Percentiles rank a stretch among this genome's conserved stretches.
These are phyloP conservation scores for Kalmusia sp. DNA, from an alignment of 2,329 filamentous ascomycete genomes.

Conservation along the genomic window DNA sequence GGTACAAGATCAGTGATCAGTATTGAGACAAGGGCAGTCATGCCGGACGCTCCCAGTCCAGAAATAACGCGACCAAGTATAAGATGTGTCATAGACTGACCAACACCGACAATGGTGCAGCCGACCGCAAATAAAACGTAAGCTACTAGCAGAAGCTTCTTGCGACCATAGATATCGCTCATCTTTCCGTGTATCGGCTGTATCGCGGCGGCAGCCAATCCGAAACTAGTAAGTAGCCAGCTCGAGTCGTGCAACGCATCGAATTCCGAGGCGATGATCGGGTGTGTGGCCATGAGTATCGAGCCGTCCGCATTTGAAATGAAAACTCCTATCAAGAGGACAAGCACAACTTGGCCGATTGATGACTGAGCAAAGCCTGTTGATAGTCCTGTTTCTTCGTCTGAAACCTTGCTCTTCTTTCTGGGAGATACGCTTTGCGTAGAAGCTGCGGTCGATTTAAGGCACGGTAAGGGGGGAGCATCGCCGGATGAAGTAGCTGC, in stretches of 20 bases:
- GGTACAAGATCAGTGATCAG: conserved; percentile 60
- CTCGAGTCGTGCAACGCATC: conserved; percentile 45
- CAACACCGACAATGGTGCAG: conserved; percentile 12
- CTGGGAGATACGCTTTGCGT: neutral
- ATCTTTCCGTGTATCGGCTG: conserved; percentile 51
- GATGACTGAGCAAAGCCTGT: neutral
- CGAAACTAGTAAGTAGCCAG: conserved; percentile 55
- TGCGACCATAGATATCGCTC: conserved; percentile 54
- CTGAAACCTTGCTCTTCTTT: neutral
- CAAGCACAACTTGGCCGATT: conserved; percentile 1
- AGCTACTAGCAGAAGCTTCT: conserved; percentile 44
- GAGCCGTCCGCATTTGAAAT: conserved; percentile 69
- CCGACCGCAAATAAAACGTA: conserved; percentile 51
- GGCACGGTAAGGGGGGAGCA: neutral
- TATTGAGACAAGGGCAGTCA: conserved; percentile 56
- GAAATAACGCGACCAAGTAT: conserved; percentile 63
- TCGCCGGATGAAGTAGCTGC: neutral
- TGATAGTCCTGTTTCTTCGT: neutral
- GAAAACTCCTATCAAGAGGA: conserved; percentile 53
- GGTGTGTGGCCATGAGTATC: conserved; percentile 70
- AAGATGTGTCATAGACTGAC: conserved; percentile 17
- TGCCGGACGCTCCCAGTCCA: conserved; percentile 72
- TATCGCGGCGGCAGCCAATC: conserved; percentile 49
- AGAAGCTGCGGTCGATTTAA: neutral
- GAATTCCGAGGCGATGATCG: conserved; percentile 56